These are phyloP conservation scores for Paspalum vaginatum DNA, from an alignment of 176 grass and related monocot species.

Conservation along the genomic window DNA sequence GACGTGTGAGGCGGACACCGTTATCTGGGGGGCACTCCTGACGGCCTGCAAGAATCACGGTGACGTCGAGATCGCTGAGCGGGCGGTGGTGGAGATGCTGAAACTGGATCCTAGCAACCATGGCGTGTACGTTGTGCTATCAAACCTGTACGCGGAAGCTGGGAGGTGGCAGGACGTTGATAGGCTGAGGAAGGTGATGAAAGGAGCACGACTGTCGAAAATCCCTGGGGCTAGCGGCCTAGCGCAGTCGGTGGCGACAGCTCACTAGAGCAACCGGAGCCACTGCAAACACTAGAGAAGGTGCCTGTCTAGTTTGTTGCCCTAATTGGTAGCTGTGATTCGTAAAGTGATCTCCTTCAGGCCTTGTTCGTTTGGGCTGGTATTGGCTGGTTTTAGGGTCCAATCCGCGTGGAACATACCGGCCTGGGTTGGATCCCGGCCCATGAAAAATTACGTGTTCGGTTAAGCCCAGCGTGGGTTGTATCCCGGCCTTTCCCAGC, in stretches of 20 bases:
- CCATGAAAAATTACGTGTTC: no score
- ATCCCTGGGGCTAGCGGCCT: slow-evolving; percentile 53
- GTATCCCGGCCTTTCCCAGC: no score
- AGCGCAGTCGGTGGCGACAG: slow-evolving; percentile 32
- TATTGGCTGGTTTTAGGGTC: no score
- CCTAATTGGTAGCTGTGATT: background rate
- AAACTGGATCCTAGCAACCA: slow-evolving; percentile 55
- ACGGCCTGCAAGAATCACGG: slow-evolving; percentile 59
- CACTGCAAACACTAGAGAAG: background rate
- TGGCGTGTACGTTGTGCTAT: slow-evolving; percentile 62
- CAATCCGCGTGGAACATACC: no score
- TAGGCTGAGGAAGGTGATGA: slow-evolving; percentile 64
- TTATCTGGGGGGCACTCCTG: slow-evolving; percentile 54
- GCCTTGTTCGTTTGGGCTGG: no score
- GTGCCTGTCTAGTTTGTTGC: background rate
- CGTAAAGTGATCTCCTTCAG: background rate
- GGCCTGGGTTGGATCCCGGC: no score
- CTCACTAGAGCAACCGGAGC: background rate
- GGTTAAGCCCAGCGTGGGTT: no score
- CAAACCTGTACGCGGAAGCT: slow-evolving; percentile 62
- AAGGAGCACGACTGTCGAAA: slow-evolving; percentile 39
- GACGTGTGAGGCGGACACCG: slow-evolving; percentile 28
- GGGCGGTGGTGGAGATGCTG: slow-evolving; percentile 52
- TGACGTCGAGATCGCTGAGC: slow-evolving; percentile 47
- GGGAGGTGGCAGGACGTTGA: slow-evolving; percentile 60